Evolutionary conservation across 768 basidiomycete species (phyloP).

Genomic region (Calocybe indica): DNA sequence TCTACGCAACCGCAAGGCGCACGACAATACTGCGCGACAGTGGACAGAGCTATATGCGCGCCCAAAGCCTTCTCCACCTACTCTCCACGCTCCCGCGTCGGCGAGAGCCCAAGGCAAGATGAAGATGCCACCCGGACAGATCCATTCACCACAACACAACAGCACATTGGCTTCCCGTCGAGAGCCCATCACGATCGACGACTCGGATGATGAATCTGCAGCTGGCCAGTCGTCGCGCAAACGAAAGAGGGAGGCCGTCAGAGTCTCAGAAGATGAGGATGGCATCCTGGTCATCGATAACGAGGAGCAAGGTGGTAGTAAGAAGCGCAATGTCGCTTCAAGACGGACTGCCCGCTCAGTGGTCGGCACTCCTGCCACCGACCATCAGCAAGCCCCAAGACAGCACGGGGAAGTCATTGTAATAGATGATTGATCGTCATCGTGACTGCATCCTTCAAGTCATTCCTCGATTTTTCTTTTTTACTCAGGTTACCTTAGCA

Average conservation of each 20-base stretch:
- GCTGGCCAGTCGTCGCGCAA: constrained; percentile 13
- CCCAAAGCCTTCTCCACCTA: constrained; percentile 14
- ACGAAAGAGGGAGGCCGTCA: constrained; percentile 24
- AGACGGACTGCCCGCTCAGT: constrained; percentile 12
- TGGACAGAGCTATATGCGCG: constrained; percentile 72
- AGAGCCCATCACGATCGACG: constrained; percentile 18
- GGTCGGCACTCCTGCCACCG: constrained; percentile 1
- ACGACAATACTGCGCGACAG: constrained; percentile 72
- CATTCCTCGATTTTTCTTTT: not conserved
- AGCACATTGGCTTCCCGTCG: not conserved
- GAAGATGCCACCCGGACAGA: constrained; percentile 6
- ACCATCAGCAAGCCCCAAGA: not conserved
- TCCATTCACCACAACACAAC: constrained; percentile 8
- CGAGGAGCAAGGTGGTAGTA: constrained; percentile 6
- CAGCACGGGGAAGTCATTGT: constrained; percentile 38
- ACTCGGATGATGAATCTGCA: constrained; percentile 20
- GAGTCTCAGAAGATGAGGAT: constrained; percentile 21
- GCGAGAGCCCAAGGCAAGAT: constrained; percentile 32
- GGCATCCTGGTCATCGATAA: constrained; percentile 11
- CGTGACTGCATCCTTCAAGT: not conserved
- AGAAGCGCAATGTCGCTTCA: constrained; percentile 14
- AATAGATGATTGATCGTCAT: constrained; percentile 18
- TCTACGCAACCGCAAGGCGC: constrained; percentile 54
- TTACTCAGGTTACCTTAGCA: not conserved
- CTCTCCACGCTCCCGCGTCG: constrained; percentile 8